These are phyloP conservation scores for Hyphopichia khmerensis DNA, from an alignment of 1,139 yeast genomes.

Conservation along the genomic window DNA sequence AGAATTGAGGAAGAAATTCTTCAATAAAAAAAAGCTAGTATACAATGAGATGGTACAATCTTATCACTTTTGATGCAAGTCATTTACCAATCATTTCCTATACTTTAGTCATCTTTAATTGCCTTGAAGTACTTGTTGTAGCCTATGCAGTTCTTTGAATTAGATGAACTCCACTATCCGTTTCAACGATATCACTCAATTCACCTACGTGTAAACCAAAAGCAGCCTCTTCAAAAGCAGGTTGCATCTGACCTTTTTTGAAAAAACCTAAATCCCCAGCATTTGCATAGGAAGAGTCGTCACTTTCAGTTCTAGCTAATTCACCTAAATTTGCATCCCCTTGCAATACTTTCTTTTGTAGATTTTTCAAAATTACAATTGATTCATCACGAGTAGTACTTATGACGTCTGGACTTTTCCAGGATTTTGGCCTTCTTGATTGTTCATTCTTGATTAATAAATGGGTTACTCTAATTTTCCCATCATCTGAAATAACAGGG, in stretches of 20 bases:
- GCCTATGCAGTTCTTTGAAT: slow-evolving; percentile 87
- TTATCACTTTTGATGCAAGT: too few relatives aligned
- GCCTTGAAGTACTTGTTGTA: too few relatives aligned
- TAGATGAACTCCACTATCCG: slow-evolving; percentile 88
- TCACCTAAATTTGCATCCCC: slow-evolving; percentile 74
- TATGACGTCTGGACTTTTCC: slow-evolving; percentile 74
- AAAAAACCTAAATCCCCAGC: slow-evolving; percentile 93
- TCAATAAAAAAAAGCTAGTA: too few relatives aligned
- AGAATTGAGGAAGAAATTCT: too few relatives aligned
- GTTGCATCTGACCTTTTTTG: slow-evolving; percentile 92
- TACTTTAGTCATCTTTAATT: too few relatives aligned
- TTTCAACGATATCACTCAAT: slow-evolving; percentile 77
- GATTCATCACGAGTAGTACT: slow-evolving; percentile 86
- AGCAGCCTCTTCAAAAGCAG: slow-evolving; percentile 85
- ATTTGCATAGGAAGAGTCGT: slow-evolving; percentile 81
- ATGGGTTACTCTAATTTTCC: slow-evolving; percentile 54
- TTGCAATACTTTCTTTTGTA: slow-evolving; percentile 58
- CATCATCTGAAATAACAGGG: slow-evolving; percentile 56
- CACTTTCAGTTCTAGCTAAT: slow-evolving; percentile 80
- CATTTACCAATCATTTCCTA: too few relatives aligned
- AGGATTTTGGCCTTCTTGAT: slow-evolving; percentile 87
- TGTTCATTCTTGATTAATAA: slow-evolving; percentile 78
- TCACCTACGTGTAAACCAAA: slow-evolving; percentile 82
- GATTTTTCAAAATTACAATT: slow-evolving; percentile 56
- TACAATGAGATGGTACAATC: too few relatives aligned